Percentiles rank a stretch among this genome's conserved stretches.
Evolutionary conservation across 805 yeast genomes (phyloP).

Genomic region (Candida odintsovae): DNA sequence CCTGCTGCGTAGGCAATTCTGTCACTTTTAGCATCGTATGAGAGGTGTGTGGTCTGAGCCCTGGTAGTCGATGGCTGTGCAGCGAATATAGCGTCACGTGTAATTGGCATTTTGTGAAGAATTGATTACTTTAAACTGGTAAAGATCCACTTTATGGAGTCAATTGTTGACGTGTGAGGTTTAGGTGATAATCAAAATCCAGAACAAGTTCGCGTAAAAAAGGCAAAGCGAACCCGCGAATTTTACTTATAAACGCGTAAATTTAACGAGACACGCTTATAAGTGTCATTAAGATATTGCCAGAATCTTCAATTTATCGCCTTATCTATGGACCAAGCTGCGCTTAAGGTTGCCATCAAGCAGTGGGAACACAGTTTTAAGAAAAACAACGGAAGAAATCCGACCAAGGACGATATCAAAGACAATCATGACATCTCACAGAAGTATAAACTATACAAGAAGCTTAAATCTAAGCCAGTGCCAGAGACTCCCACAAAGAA

Average conservation of each 20-base stretch:
- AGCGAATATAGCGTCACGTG: conserved; percentile 40
- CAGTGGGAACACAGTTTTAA: conserved; percentile 48
- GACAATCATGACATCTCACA: conserved; percentile 30
- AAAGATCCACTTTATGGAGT: neutral
- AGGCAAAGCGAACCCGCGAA: neutral
- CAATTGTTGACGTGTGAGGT: neutral
- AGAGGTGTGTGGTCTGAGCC: conserved; percentile 63
- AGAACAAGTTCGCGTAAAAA: neutral
- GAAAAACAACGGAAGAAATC: conserved; percentile 34
- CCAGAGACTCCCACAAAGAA: conserved; percentile 26
- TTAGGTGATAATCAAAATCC: neutral
- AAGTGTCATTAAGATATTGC: too few species aligned
- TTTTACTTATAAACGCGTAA: too few species aligned
- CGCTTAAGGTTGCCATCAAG: conserved; percentile 40
- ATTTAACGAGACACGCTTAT: too few species aligned
- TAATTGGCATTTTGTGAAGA: conserved; percentile 17
- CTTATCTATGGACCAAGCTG: conserved; percentile 3
- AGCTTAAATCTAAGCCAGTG: conserved; percentile 7
- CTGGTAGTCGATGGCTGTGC: conserved; percentile 78
- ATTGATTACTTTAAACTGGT: neutral
- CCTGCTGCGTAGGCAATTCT: conserved; percentile 76
- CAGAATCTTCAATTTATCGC: too few species aligned
- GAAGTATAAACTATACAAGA: conserved; percentile 15
- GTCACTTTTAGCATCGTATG: conserved; percentile 65
- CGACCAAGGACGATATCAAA: conserved; percentile 43